phyloP scores from a whole-genome alignment of 2,329 filamentous ascomycete species.

The Neofusicoccum cordaticola region DNA sequence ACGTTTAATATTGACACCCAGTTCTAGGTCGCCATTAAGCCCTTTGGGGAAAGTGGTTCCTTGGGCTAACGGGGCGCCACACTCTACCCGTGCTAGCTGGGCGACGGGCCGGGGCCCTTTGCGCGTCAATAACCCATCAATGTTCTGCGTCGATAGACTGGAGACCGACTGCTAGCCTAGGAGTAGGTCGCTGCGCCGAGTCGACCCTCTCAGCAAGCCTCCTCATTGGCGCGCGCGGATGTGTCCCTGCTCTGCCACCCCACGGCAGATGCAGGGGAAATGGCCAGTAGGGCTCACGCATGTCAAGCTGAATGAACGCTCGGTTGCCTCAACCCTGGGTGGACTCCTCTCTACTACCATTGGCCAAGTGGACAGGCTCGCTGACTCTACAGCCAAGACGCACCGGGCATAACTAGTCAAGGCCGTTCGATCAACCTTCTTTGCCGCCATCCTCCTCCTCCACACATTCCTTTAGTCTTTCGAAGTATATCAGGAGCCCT shows the following conservation, averaged over 20 bases:
- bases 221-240: background rate
- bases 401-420: background rate
- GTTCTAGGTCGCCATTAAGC: background rate
- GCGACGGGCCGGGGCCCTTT: background rate
- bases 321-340: background rate
- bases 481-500: background rate
- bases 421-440: background rate
- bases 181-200: background rate
- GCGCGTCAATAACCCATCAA: conserved; percentile 4
- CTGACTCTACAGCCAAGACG: background rate
- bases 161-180: background rate
- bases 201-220: background rate
- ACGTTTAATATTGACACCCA: background rate
- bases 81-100: background rate
- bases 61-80: conserved; percentile 5
- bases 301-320: background rate
- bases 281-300: background rate
- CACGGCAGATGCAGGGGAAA: conserved; percentile 9
- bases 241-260: background rate
- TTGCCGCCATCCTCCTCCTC: background rate
- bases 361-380: background rate
- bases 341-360: background rate
- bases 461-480: background rate
- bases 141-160: conserved; percentile 9
- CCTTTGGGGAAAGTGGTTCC: background rate